A percentile compares a stretch with the other conserved stretches of the same genome.
Evolutionary conservation across 2,329 filamentous ascomycete genomes (phyloP).

Genomic region (Fusarium nygamai): DNA sequence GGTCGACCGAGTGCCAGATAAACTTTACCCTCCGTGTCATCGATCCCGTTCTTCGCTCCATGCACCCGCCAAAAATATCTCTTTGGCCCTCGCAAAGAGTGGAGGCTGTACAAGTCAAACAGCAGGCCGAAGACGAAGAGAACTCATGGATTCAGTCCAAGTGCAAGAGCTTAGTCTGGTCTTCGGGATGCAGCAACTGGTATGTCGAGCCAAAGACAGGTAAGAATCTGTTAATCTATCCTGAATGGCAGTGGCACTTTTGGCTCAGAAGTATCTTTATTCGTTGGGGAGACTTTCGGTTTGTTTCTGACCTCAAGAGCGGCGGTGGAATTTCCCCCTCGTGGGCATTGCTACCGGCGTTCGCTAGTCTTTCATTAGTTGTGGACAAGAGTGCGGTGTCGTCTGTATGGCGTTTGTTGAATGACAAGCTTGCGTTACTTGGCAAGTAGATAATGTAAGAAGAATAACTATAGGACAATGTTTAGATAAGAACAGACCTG

Average conservation of each 20-base stretch:
- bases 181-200: not conserved
- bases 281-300: not conserved
- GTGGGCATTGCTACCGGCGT: not conserved
- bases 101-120: not conserved
- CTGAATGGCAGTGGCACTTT: not conserved
- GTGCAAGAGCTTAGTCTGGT: not conserved
- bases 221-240: not conserved
- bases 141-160: not conserved
- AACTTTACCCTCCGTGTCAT: not conserved
- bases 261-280: not conserved
- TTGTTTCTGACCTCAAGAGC: not conserved
- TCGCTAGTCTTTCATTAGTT: not conserved
- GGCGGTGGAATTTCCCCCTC: not conserved
- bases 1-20: not conserved
- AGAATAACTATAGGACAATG: not conserved
- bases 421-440: not conserved
- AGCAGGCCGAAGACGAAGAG: not conserved
- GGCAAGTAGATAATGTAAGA: not conserved
- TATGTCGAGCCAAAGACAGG: not conserved
- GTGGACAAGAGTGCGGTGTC: accelerated
- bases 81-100: not conserved
- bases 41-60: not conserved
- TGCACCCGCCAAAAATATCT: not conserved
- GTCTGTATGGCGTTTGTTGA: not conserved
- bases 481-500: not conserved